A percentile compares a stretch with the other conserved stretches of the same genome.
phyloP scores from a whole-genome alignment of 2,329 filamentous ascomycete species.

The Polychaeton citri region DNA sequence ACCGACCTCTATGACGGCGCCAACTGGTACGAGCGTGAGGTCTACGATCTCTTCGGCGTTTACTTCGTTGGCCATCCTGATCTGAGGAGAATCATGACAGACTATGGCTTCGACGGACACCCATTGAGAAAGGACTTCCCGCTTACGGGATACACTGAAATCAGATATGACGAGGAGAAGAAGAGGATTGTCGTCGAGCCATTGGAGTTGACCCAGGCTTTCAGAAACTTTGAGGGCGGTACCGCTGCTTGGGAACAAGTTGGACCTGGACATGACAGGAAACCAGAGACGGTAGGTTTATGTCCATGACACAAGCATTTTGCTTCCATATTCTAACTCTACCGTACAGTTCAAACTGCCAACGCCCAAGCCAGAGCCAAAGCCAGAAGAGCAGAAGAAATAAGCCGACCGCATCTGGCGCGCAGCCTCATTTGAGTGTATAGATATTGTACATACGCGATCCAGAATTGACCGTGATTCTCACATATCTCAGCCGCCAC shows the following conservation, averaged over 20 bases:
- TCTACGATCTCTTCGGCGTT: slow-evolving; percentile 94
- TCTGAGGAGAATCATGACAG: slow-evolving; percentile 94
- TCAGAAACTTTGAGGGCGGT: slow-evolving; percentile 87
- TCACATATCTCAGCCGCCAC: no score
- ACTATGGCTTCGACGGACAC: slow-evolving; percentile 98
- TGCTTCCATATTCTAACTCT: slow-evolving; percentile 3
- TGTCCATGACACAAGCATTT: not conserved
- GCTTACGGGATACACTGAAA: slow-evolving; percentile 93
- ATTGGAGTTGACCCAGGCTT: slow-evolving; percentile 92
- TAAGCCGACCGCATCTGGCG: slow-evolving; percentile 30
- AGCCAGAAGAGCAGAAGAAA: slow-evolving; percentile 86
- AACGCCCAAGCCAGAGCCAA: slow-evolving; percentile 86
- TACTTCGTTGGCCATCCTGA: slow-evolving; percentile 95
- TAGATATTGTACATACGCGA: slow-evolving; percentile 24
- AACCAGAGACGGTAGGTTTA: slow-evolving; percentile 51
- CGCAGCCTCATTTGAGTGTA: slow-evolving; percentile 6
- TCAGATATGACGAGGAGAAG: slow-evolving; percentile 95
- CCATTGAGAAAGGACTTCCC: slow-evolving; percentile 97
- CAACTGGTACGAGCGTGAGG: slow-evolving; percentile 97
- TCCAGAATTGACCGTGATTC: no score
- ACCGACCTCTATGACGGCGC: slow-evolving; percentile 82
- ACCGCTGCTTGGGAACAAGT: slow-evolving; percentile 52
- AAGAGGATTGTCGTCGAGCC: slow-evolving; percentile 98
- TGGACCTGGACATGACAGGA: slow-evolving; percentile 60
- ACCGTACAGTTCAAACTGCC: slow-evolving; percentile 68